phyloP scores from a whole-genome alignment of 345 rosid genomes.

The Populus pruinosa region DNA sequence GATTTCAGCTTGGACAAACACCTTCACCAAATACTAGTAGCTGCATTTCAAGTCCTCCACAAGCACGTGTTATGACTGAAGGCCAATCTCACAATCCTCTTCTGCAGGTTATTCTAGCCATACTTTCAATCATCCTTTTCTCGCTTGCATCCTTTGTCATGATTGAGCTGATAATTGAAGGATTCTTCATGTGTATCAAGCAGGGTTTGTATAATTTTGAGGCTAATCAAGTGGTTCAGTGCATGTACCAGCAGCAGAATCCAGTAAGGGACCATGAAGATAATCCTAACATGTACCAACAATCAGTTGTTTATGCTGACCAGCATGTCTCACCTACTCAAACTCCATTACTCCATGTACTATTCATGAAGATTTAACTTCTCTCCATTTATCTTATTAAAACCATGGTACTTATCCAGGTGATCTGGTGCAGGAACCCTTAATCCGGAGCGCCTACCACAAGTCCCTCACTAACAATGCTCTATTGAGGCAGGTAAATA shows the following conservation, averaged over 20 bases:
- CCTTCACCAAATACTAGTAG: neutral
- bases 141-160: neutral
- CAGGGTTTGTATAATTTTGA: conserved; percentile 31
- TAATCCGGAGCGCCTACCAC: conserved; percentile 10
- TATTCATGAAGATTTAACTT: neutral
- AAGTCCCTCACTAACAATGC: conserved; percentile 11
- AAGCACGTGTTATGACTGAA: conserved; percentile 24
- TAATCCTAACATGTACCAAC: conserved; percentile 22
- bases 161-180: neutral
- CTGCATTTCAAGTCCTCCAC: conserved; percentile 23
- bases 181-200: neutral
- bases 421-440: conserved; percentile 16
- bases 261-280: conserved; percentile 22
- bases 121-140: neutral
- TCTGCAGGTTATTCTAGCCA: conserved; percentile 25
- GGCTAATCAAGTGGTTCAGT: conserved; percentile 26
- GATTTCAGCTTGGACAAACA: conserved; percentile 9
- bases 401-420: neutral
- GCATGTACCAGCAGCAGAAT: conserved; percentile 24
- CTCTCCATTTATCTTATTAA: neutral
- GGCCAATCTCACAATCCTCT: conserved; percentile 16
- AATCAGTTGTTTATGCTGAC: conserved; percentile 25
- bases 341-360: conserved; percentile 30
- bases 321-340: conserved; percentile 20
- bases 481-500: conserved; percentile 22